Conservation (phyloP, 2,329 filamentous ascomycete species). For the Golovinomyces cichoracearum region DNA sequence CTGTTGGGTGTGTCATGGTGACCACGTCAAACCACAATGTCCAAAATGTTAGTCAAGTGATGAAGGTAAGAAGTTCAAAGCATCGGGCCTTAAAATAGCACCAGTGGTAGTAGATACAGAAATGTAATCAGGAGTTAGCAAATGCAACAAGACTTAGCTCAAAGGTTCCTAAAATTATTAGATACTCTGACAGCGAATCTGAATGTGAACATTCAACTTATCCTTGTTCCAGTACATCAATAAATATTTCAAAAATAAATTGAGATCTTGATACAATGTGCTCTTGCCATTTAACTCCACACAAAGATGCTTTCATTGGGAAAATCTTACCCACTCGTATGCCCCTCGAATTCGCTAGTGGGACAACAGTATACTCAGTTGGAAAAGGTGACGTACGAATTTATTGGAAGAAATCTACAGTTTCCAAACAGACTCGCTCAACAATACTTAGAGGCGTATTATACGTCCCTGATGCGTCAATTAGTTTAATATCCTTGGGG, state of each 20-base stretch:
- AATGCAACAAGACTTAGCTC: neutral
- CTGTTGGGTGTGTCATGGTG: neutral
- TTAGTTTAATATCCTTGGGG: neutral
- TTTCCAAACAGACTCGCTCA: neutral
- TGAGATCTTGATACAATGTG: slow-evolving; percentile 1
- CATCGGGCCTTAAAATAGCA: neutral
- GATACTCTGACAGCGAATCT: slow-evolving; percentile 1
- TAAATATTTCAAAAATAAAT: neutral
- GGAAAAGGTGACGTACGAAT: neutral
- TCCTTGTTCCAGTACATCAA: neutral
- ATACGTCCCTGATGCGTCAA: neutral
- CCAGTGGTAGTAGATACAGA: neutral
- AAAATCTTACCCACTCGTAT: neutral
- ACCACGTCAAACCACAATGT: neutral
- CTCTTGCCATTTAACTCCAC: neutral
- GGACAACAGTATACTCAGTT: neutral
- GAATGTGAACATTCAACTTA: neutral
- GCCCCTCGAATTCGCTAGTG: neutral
- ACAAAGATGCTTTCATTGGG: neutral
- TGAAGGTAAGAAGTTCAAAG: neutral
- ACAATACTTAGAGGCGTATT: neutral
- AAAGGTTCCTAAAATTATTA: neutral
- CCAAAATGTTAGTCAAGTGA: neutral
- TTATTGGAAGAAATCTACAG: neutral
- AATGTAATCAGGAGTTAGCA: neutral